Conservation (phyloP, 169 alveolate species). For the Blepharisma undulans region DNA sequence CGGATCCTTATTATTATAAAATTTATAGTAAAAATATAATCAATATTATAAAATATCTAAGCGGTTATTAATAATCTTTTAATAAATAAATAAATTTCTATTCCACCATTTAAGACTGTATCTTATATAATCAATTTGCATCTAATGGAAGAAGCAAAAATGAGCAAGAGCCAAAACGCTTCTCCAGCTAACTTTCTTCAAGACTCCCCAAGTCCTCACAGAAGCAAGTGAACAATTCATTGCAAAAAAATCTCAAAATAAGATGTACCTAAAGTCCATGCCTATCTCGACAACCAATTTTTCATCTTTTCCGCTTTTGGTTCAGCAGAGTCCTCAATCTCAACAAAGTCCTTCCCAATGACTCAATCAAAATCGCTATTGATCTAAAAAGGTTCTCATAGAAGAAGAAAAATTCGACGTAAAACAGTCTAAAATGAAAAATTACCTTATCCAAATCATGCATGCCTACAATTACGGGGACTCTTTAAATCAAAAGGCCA, state of each 20-base stretch:
- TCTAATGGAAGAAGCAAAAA: neutral
- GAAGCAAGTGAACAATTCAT: neutral
- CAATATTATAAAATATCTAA: too few relatives aligned
- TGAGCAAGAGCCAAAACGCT: conserved; percentile 22
- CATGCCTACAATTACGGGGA: conserved; percentile 50
- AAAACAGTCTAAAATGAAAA: conserved; percentile 50
- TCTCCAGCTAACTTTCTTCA: neutral
- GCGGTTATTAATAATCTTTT: too few relatives aligned
- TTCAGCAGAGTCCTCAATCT: conserved; percentile 66
- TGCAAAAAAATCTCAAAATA: conserved; percentile 21
- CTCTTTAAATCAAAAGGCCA: neutral
- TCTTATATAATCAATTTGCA: neutral
- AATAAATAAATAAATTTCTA: too few relatives aligned
- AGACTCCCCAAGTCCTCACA: neutral
- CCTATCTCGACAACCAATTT: conserved; percentile 63
- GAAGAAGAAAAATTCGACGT: conserved; percentile 63
- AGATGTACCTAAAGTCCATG: conserved; percentile 69
- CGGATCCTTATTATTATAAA: neutral
- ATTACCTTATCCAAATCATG: conserved; percentile 49
- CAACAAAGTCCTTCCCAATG: conserved; percentile 54
- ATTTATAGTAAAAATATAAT: too few relatives aligned
- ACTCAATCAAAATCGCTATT: conserved; percentile 64
- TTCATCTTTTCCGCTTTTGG: conserved; percentile 70
- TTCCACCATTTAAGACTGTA: neutral
- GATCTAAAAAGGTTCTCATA: conserved; percentile 57